These are phyloP conservation scores for Elasticomyces elasticus DNA, from an alignment of 495 filamentous ascomycete genomes.

Conservation along the genomic window DNA sequence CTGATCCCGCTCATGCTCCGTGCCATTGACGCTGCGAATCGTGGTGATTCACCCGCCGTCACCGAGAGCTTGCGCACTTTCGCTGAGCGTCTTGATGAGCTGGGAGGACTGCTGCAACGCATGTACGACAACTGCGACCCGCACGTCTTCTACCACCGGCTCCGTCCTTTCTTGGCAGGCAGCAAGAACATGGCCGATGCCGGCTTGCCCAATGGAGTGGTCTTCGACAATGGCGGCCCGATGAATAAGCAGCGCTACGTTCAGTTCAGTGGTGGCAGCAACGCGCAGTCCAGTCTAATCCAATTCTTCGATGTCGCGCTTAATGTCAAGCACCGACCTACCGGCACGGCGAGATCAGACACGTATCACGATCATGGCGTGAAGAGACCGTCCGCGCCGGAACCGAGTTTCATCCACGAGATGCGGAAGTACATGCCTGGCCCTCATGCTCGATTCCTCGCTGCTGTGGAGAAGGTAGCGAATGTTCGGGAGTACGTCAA, in stretches of 20 bases:
- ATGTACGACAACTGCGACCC: conserved; percentile 94
- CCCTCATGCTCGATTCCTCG: conserved; percentile 76
- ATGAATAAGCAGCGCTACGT: conserved; percentile 54
- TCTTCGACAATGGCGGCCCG: conserved; percentile 64
- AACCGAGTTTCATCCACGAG: conserved; percentile 79
- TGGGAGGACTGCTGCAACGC: conserved; percentile 59
- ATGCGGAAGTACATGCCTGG: conserved; percentile 98
- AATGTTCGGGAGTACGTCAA: conserved; percentile 87
- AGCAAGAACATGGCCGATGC: conserved; percentile 95
- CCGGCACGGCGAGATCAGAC: conserved; percentile 53
- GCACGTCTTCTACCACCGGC: conserved; percentile 83
- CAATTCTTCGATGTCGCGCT: conserved; percentile 93
- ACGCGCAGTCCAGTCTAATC: conserved; percentile 88
- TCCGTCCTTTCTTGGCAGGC: conserved; percentile 88
- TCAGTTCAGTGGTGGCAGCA: conserved; percentile 82
- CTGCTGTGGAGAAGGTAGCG: conserved; percentile 65
- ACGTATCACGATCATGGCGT: conserved; percentile 32
- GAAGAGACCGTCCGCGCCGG: conserved; percentile 42
- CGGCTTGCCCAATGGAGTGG: conserved; percentile 73
- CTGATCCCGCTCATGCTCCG: conserved; percentile 78
- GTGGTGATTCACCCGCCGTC: conserved; percentile 58
- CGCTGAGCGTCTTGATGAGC: conserved; percentile 78
- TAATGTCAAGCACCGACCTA: conserved; percentile 83
- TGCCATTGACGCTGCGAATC: conserved; percentile 72
- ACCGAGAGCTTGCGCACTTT: conserved; percentile 63